phyloP scores from a whole-genome alignment of 306 rosid species.

The Gleditsia sinensis region DNA sequence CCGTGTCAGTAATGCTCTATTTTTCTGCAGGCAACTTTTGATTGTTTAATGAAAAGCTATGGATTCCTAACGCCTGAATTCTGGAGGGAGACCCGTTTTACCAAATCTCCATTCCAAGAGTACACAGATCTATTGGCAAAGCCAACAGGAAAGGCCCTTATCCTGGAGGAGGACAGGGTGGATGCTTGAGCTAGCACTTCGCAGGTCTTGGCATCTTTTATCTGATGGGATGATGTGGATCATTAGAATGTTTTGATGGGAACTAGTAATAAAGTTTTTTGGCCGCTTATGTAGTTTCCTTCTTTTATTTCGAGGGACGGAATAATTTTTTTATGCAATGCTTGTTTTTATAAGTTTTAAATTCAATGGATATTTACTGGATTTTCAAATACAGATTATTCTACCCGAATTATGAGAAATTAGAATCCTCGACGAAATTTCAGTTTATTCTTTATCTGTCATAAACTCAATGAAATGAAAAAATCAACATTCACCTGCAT shows the following conservation, averaged over 20 bases:
- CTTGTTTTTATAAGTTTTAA: neutral
- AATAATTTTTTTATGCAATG: neutral
- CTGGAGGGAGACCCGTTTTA: slow-evolving; percentile 68
- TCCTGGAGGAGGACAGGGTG: slow-evolving; percentile 49
- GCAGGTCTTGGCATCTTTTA: neutral
- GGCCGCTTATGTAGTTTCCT: neutral
- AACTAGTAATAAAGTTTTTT: neutral
- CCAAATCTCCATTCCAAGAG: slow-evolving; percentile 70
- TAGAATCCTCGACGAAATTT: neutral
- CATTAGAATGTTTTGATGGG: slow-evolving; percentile 2
- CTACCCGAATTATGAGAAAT: neutral
- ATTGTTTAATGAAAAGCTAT: slow-evolving; percentile 57
- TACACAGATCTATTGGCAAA: slow-evolving; percentile 58
- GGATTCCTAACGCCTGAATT: slow-evolving; percentile 66
- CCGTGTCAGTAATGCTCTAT: neutral
- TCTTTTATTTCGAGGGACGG: neutral
- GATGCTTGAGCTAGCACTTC: slow-evolving; percentile 32
- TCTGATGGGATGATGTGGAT: neutral
- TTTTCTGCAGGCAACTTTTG: slow-evolving; percentile 59
- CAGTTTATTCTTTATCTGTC: slow-evolving; percentile 18
- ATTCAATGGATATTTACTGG: neutral
- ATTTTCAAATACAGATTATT: neutral
- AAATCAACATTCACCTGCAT: slow-evolving; percentile 55
- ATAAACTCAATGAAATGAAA: slow-evolving; percentile 17
- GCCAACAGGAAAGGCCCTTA: slow-evolving; percentile 51